Evolutionary conservation across 257 asterid species (phyloP).

Genomic region (Solanum neorickii): DNA sequence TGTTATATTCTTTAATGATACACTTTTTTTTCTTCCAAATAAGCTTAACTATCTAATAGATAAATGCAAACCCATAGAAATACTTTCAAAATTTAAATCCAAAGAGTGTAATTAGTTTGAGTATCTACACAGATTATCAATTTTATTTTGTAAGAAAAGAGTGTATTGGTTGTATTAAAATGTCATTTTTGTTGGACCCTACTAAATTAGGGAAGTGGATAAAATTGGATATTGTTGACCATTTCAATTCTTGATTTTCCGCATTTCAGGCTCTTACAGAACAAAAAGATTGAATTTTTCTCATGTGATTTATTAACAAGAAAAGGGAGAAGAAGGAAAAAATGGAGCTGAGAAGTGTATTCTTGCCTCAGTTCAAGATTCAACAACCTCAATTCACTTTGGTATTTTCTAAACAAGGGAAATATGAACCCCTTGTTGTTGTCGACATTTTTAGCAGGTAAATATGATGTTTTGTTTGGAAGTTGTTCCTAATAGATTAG

Average conservation of each 20-base stretch:
- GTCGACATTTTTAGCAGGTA: conserved; percentile 6
- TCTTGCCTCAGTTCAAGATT: conserved; percentile 33
- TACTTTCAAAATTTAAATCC: too few species aligned
- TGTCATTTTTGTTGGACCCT: neutral
- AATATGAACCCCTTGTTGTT: neutral
- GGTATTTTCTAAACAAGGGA: neutral
- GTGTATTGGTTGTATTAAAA: neutral
- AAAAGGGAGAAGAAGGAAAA: neutral
- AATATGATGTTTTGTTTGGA: neutral
- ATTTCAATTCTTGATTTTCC: neutral
- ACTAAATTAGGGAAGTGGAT: neutral
- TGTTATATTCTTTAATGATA: neutral
- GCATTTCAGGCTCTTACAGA: neutral
- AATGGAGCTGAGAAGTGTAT: conserved; percentile 57
- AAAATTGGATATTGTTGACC: neutral
- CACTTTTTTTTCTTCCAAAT: too few species aligned
- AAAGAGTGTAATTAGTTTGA: too few species aligned
- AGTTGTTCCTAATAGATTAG: neutral
- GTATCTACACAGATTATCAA: too few species aligned
- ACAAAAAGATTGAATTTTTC: neutral
- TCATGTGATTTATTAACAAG: conserved; percentile 3
- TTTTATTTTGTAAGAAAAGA: neutral
- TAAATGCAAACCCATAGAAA: too few species aligned
- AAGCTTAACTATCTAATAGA: too few species aligned
- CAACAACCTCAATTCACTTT: conserved; percentile 17